Conservation (phyloP, 352 stramenopile genomes). For the Phytopythium vexans region DNA sequence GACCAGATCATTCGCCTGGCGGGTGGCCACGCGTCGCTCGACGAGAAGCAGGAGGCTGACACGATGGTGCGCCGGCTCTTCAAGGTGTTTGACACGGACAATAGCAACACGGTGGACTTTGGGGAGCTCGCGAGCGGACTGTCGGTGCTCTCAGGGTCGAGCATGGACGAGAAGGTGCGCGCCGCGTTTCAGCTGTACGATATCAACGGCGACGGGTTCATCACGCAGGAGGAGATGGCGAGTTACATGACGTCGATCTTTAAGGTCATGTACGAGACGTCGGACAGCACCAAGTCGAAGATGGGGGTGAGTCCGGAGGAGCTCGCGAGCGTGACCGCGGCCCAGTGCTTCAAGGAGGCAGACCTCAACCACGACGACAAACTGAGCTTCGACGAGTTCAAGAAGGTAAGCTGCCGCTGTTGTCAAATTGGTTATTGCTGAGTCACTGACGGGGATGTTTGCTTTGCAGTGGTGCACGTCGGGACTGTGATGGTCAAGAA, state of each 20-base stretch:
- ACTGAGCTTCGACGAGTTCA: conserved; percentile 88
- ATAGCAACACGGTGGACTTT: conserved; percentile 86
- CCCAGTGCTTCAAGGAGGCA: conserved; percentile 83
- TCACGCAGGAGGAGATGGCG: conserved; percentile 84
- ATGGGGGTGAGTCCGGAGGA: conserved; percentile 76
- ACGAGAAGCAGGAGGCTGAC: conserved; percentile 77
- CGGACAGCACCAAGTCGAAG: conserved; percentile 66
- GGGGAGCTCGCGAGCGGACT: conserved; percentile 82
- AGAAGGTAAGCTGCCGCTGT: conserved; percentile 55
- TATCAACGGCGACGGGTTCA: conserved; percentile 82
- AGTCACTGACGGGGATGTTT: conserved; percentile 1
- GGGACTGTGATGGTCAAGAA: conserved; percentile 16
- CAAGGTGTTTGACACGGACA: conserved; percentile 79
- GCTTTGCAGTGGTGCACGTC: conserved; percentile 36
- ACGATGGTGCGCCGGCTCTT: conserved; percentile 82
- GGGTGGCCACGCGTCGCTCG: conserved; percentile 55
- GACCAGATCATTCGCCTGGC: conserved; percentile 84
- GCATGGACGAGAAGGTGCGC: conserved; percentile 84
- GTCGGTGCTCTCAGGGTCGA: conserved; percentile 80
- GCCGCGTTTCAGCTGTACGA: conserved; percentile 87
- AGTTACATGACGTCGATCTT: conserved; percentile 90
- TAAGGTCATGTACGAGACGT: conserved; percentile 89
- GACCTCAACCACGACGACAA: conserved; percentile 84
- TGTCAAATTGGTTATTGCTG: conserved; percentile 1
- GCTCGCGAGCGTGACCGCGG: conserved; percentile 73